Conservation (phyloP, 2,329 filamentous ascomycete species). For the Scleromitrula shiraiana region DNA sequence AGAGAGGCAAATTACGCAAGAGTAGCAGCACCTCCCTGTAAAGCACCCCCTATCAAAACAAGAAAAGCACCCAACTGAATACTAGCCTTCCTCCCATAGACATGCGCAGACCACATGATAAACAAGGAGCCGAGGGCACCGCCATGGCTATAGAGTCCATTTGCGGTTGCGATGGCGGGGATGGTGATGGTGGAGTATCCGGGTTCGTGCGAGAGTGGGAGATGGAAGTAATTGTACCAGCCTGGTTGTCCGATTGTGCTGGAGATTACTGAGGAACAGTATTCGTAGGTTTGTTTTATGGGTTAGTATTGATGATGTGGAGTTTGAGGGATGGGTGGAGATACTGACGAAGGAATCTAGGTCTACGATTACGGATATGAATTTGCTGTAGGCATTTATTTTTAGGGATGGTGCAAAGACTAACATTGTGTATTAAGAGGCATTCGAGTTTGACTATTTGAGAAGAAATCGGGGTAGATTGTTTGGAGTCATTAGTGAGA, state of each 20-base stretch:
- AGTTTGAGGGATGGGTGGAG: background rate
- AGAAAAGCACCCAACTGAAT: constrained; percentile 11
- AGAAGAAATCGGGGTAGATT: too few relatives aligned
- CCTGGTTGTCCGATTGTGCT: background rate
- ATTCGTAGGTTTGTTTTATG: background rate
- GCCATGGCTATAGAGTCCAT: background rate
- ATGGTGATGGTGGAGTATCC: background rate
- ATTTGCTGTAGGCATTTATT: too few relatives aligned
- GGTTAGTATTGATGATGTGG: background rate
- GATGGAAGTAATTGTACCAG: background rate
- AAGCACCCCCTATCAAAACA: constrained; percentile 12
- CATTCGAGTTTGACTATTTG: too few relatives aligned
- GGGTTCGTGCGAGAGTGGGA: background rate
- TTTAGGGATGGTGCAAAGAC: too few relatives aligned
- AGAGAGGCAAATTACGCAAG: background rate
- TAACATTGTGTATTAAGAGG: too few relatives aligned
- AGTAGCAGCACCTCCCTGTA: constrained; percentile 15
- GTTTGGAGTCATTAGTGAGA: too few relatives aligned
- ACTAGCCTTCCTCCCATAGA: background rate
- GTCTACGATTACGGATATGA: background rate
- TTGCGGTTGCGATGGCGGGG: background rate
- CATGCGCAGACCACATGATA: background rate
- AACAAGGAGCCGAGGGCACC: background rate
- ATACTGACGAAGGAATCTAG: background rate
- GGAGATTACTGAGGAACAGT: background rate